Percentiles rank a stretch among this genome's conserved stretches.
These are phyloP conservation scores for Globisporangium irregulare DNA, from an alignment of 352 stramenopile genomes.

Conservation along the genomic window DNA sequence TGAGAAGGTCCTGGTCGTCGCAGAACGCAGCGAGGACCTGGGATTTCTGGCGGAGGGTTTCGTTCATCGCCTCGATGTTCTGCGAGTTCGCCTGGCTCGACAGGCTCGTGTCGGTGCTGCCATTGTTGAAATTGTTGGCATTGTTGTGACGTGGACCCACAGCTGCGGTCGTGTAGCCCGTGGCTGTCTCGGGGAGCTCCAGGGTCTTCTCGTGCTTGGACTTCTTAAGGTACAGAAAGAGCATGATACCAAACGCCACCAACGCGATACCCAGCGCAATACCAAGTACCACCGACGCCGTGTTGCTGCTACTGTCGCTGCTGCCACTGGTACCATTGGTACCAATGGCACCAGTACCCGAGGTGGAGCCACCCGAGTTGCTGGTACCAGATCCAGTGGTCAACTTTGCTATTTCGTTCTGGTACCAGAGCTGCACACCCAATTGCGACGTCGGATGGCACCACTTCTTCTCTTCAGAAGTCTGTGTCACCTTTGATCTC, in stretches of 20 bases:
- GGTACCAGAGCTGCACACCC: constrained; percentile 27
- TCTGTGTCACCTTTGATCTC: constrained; percentile 5
- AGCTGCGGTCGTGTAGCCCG: not conserved
- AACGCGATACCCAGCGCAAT: constrained; percentile 23
- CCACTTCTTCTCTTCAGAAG: constrained; percentile 27
- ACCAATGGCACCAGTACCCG: not conserved
- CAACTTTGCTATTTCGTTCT: constrained; percentile 7
- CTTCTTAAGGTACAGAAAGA: constrained; percentile 19
- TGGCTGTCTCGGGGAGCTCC: constrained; percentile 21
- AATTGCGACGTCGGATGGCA: constrained; percentile 30
- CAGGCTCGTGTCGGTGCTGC: constrained; percentile 19
- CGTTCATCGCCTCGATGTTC: constrained; percentile 33
- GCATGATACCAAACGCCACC: constrained; percentile 20
- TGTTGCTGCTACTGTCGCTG: constrained; percentile 11
- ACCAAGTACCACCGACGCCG: constrained; percentile 22
- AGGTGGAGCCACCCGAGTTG: not conserved
- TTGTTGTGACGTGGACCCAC: constrained; percentile 8
- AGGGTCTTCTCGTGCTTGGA: constrained; percentile 25
- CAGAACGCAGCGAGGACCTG: constrained; percentile 28
- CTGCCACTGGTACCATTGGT: not conserved
- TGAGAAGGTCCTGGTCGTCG: constrained; percentile 18
- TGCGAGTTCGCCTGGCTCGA: constrained; percentile 22
- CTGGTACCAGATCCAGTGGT: not conserved
- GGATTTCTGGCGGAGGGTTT: constrained; percentile 29
- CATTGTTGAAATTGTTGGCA: not conserved